A percentile compares a stretch with the other conserved stretches of the same genome.
These are phyloP conservation scores for Trichopus zeylanicus DNA, from an alignment of 116 monocot species.

Conservation along the genomic window DNA sequence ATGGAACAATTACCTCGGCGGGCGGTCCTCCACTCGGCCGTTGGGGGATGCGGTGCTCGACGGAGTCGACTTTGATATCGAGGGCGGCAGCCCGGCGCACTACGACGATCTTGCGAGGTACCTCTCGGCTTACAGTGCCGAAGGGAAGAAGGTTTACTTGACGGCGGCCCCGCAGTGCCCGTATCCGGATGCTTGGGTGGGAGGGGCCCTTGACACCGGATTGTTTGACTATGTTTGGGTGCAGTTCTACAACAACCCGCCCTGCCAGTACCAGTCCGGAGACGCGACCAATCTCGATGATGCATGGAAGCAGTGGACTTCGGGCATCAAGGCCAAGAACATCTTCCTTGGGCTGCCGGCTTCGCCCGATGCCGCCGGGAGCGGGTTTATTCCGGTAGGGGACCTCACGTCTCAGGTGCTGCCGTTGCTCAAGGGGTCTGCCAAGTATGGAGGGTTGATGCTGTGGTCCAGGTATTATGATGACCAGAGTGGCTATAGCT, in stretches of 20 bases:
- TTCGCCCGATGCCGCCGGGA: neutral
- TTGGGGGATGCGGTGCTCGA: slow-evolving; percentile 5
- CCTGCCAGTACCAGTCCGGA: slow-evolving; percentile 11
- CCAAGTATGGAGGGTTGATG: slow-evolving; percentile 12
- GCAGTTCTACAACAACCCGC: slow-evolving; percentile 18
- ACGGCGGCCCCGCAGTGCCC: slow-evolving; percentile 12
- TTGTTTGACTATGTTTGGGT: slow-evolving; percentile 13
- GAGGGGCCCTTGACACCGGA: neutral
- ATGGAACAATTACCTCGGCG: neutral
- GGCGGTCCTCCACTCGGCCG: neutral
- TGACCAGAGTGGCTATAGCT: slow-evolving; percentile 7
- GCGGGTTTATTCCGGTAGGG: neutral
- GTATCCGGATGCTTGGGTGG: slow-evolving; percentile 6
- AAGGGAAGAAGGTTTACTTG: slow-evolving; percentile 6
- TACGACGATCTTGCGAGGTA: slow-evolving; percentile 8
- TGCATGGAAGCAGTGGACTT: slow-evolving; percentile 9
- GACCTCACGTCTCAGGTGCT: neutral
- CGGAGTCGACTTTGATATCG: slow-evolving; percentile 11
- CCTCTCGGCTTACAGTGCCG: neutral
- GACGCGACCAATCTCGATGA: neutral
- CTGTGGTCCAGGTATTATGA: slow-evolving; percentile 10
- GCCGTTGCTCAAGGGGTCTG: neutral
- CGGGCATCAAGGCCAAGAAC: neutral
- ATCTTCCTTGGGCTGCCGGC: neutral
- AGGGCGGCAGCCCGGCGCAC: slow-evolving; percentile 5